A percentile compares a stretch with the other conserved stretches of the same genome.
These are phyloP conservation scores for Dactylellina drechsleri DNA, from an alignment of 2,329 filamentous ascomycete species.

Conservation along the genomic window DNA sequence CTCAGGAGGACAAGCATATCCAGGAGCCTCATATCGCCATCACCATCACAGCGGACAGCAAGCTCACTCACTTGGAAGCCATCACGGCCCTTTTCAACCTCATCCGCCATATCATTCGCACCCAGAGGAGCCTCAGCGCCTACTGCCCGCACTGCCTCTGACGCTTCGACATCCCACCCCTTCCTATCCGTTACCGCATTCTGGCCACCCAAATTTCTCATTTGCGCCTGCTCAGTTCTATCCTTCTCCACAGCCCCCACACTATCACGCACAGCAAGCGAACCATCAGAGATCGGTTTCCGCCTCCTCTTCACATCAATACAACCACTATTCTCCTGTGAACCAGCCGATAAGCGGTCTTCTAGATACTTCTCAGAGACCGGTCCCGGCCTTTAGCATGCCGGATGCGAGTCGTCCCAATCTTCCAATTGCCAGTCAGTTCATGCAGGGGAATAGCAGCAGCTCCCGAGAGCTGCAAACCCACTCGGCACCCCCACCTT, in stretches of 20 bases:
- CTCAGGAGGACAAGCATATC: conserved; percentile 21
- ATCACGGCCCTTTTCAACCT: conserved; percentile 26
- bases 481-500: conserved; percentile 45
- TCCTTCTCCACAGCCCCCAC: conserved; percentile 39
- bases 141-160: conserved; percentile 4
- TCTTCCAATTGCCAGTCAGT: conserved; percentile 38
- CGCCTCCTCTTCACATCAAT: conserved; percentile 37
- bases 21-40: conserved; percentile 38
- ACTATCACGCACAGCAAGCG: conserved; percentile 28
- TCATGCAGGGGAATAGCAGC: conserved; percentile 11
- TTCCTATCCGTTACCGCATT: conserved; percentile 39
- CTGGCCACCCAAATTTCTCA: conserved; percentile 28
- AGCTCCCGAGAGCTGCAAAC: conserved; percentile 32
- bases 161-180: conserved; percentile 48
- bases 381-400: conserved; percentile 47
- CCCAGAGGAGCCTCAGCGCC: conserved; percentile 33
- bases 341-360: conserved; percentile 41
- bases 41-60: conserved; percentile 22
- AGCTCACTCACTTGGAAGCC: conserved; percentile 38
- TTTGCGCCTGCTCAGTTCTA: conserved; percentile 48
- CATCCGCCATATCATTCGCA: conserved; percentile 52
- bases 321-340: conserved; percentile 45
- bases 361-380: conserved; percentile 44
- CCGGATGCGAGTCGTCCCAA: conserved; percentile 23
- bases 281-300: conserved; percentile 47